Conservation (phyloP, 441 rosid species). For the Mallotus repandus region DNA sequence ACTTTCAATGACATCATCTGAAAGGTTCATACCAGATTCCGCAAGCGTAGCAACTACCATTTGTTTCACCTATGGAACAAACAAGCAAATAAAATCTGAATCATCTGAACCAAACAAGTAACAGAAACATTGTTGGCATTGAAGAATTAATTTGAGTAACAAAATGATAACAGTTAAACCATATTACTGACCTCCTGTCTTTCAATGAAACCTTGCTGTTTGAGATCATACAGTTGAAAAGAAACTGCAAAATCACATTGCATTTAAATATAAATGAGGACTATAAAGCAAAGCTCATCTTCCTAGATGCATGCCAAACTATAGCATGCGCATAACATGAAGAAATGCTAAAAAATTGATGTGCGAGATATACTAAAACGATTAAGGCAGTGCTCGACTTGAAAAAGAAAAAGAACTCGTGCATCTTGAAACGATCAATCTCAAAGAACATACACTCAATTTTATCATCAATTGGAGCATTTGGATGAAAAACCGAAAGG, state of each 20-base stretch:
- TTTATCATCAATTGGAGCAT: conserved; percentile 75
- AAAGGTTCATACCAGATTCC: conserved; percentile 94
- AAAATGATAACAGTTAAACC: conserved; percentile 1
- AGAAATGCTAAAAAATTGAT: background rate
- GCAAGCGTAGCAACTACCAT: conserved; percentile 97
- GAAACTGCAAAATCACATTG: conserved; percentile 56
- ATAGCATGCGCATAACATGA: background rate
- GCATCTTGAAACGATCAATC: conserved; percentile 9
- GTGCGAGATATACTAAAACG: background rate
- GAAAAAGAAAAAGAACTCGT: conserved; percentile 4
- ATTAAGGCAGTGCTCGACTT: background rate
- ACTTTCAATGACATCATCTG: conserved; percentile 83
- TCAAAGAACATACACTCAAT: conserved; percentile 38
- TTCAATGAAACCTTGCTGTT: conserved; percentile 96
- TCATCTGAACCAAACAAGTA: background rate
- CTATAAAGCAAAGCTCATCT: background rate
- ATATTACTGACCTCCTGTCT: conserved; percentile 61
- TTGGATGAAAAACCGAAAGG: conserved; percentile 94
- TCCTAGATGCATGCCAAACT: conserved; percentile 1
- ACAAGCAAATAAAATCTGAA: conserved; percentile 3
- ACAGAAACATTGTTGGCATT: background rate
- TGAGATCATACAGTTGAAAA: conserved; percentile 87
- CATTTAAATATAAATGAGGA: conserved; percentile 14
- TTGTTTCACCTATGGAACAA: conserved; percentile 65
- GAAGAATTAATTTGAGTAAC: conserved; percentile 2